Base-by-base conservation (phyloP, 2,329 filamentous ascomycete genomes). In the Dothideomycetes sp. region DNA sequence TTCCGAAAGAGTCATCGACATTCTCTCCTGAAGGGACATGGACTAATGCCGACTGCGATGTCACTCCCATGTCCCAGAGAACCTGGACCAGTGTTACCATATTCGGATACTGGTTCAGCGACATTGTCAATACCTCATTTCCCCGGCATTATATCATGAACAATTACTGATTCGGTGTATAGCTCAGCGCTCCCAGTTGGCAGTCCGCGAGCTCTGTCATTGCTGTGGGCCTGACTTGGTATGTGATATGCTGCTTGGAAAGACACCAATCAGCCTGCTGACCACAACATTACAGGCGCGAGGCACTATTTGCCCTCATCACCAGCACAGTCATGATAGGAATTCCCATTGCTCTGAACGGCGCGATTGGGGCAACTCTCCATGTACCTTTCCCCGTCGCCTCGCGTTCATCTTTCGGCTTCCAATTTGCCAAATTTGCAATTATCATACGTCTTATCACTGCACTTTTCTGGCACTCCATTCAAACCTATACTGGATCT, bases 391-490 rank as follows among this genome's bases (percentile, higher is more conserved):
- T 75, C 48, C 70, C 72, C 0, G 70, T 76, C 7, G 64, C 73
- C 16, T 65, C 68, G 0, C 66, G 73, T 35, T 68, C 70, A 3
- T 67, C 64, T 37, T 77, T 71, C 63, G 73, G 73, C 0, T 75
- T 73, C 56, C 73, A 66, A 62, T 70, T 72, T 38, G 70, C 67
- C 18, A 72, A 72, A 48, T 58, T 75, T 30, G 64, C 70, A 15
- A 70, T 75, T 38, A 49, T 75, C 7, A 71, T 68, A 0, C 63
- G 72, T 5, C 62, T 66, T 30, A 67, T 75, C 40, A 64, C 75
- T 3, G 71, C 70, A 3, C 52, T 74, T n/a, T 74, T 76, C 56
- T 76, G 73, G 79, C 75, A 80, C 40, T 75, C 76, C 1, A 78
- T 82, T 34, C 75, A 81, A 48, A 75, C 72, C 31, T 74, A 75